Percentiles rank a stretch among this genome's conserved stretches.
Conservation (phyloP, 2,329 filamentous ascomycete genomes). For the Penicillium sp. region DNA sequence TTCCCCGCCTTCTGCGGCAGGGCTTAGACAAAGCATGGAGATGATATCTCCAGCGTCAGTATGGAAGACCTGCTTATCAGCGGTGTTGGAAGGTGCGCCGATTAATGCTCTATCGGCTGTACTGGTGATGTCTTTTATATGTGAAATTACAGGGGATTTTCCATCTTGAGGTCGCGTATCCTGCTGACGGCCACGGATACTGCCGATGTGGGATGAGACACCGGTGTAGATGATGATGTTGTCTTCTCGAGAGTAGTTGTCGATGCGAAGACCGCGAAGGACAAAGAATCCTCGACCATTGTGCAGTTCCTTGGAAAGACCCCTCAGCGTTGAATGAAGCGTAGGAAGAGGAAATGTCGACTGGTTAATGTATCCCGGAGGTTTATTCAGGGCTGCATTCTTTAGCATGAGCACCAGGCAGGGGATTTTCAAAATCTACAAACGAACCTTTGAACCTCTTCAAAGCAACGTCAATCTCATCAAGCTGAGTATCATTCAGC, state of each 20-base stretch:
- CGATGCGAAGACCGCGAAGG: slow-evolving; percentile 40
- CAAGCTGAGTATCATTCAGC: slow-evolving; percentile 30
- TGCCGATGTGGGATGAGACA: slow-evolving; percentile 41
- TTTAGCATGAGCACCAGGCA: slow-evolving; percentile 9
- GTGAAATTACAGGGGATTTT: slow-evolving; percentile 47
- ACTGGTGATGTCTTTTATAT: slow-evolving; percentile 57
- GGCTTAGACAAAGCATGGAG: slow-evolving; percentile 45
- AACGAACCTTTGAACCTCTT: slow-evolving; percentile 39
- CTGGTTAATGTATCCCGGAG: slow-evolving; percentile 38
- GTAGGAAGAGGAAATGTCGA: slow-evolving; percentile 43
- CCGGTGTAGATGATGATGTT: slow-evolving; percentile 41
- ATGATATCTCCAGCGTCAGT: slow-evolving; percentile 54
- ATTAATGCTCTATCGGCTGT: slow-evolving; percentile 11
- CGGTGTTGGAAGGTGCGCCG: slow-evolving; percentile 20
- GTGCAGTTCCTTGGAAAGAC: slow-evolving; percentile 36
- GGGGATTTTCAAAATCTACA: not conserved
- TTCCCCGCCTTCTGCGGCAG: slow-evolving; percentile 48
- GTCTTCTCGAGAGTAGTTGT: slow-evolving; percentile 33
- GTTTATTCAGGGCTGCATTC: slow-evolving; percentile 27
- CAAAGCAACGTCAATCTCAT: slow-evolving; percentile 43
- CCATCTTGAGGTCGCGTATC: slow-evolving; percentile 23
- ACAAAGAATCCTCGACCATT: slow-evolving; percentile 43
- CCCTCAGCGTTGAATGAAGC: slow-evolving; percentile 29
- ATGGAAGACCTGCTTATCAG: slow-evolving; percentile 48
- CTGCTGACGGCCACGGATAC: slow-evolving; percentile 41